These are phyloP conservation scores for Clonostachys sp. DNA, from an alignment of 2,329 filamentous ascomycete genomes.

Conservation along the genomic window DNA sequence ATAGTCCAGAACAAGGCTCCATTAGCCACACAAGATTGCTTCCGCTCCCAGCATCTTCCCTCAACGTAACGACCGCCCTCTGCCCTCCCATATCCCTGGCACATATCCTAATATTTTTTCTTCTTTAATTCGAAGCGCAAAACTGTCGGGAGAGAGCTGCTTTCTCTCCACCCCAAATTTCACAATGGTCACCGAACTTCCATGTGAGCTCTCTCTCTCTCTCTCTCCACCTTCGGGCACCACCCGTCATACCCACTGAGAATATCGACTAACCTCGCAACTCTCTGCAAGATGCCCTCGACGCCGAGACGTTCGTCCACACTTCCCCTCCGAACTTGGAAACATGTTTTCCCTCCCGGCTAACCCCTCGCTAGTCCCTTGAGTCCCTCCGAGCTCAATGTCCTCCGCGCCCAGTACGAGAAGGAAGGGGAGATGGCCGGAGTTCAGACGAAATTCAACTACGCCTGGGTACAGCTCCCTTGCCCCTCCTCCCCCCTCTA, in stretches of 20 bases:
- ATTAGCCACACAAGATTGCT: no score
- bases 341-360: slow-evolving; percentile 2
- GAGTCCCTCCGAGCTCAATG: slow-evolving; percentile 86
- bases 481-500: background rate
- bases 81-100: background rate
- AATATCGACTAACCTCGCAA: background rate
- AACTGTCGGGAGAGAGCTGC: background rate
- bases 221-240: background rate
- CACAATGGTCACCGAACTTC: slow-evolving; percentile 42
- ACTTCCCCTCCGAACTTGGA: background rate
- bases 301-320: slow-evolving; percentile 78
- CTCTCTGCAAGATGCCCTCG: slow-evolving; percentile 72
- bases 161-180: background rate
- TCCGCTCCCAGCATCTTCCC: background rate
- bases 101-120: background rate
- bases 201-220: slow-evolving; percentile 29
- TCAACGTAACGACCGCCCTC: background rate
- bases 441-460: slow-evolving; percentile 99
- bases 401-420: slow-evolving; percentile 90
- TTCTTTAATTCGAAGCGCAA: slow-evolving; percentile 1
- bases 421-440: slow-evolving; percentile 97
- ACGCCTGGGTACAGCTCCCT: slow-evolving; percentile 73
- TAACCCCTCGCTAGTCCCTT: slow-evolving; percentile 58
- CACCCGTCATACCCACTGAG: slow-evolving; percentile 6
- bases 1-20: no score